Base-by-base conservation (phyloP, 495 filamentous ascomycete species). In the Podospora comata region DNA sequence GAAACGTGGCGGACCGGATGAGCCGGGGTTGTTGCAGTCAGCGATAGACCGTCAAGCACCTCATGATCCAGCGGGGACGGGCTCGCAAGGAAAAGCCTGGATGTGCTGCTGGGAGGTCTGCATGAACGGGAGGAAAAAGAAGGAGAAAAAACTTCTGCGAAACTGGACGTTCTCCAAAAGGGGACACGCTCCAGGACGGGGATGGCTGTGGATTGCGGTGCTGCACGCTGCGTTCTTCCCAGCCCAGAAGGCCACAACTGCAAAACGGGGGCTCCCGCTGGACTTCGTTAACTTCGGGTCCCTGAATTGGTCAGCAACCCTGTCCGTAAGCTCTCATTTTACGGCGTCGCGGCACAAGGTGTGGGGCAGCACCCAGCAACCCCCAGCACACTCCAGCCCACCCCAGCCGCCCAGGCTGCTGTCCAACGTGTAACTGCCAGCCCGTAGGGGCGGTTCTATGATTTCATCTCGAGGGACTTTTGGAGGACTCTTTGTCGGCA, bases 261-360 rank as follows among this genome's bases (percentile, higher is more conserved):
- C 58, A 55, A 62, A 67, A 64, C 61, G 65, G 65, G 73, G 71
- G 44, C 30, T 30, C 30, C 67, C 64, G 64, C 67, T 64, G 32
- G 5, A 57, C 63, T 53, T 63, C 65, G 30, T 64, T 26, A 4
- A 54, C 63, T 53, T 63, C 65, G 30, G 67, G 71, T 68, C 73
- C 72, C 67, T 73, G 74, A 76, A 75, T 76, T 76, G 74, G 74
- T 76, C 72, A 76, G 65, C 70, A 62, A 20, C 53, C 48, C 60
- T 58, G 26, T 55, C 23, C 57, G 65, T 66, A 70, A 64, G 69
- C 64, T 65, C 65, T 69, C 69, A 73, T 74, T 74, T 72, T 39
- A 74, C 68, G 67, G 65, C 59, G 70, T 75, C 67, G 70, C 73
- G 68, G 69, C 71, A 75, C 65, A 65, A 60, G 65, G 67, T 73